phyloP scores from a whole-genome alignment of 164 flowering plant genomes.

The Dillenia turbinata region DNA sequence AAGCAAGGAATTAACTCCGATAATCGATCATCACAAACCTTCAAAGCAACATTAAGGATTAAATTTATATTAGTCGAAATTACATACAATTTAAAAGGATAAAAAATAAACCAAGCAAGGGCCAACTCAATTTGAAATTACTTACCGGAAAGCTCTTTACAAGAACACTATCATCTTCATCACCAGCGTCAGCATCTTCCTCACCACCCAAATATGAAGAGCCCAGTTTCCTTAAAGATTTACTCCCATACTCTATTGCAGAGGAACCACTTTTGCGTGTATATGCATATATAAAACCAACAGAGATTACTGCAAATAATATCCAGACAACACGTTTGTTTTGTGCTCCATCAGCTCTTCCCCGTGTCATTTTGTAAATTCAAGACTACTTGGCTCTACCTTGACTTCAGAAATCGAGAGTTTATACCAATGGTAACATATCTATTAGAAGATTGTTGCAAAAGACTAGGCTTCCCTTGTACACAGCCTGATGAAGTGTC shows the following conservation, averaged over 20 bases:
- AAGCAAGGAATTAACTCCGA: slow-evolving; percentile 88
- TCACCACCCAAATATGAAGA: slow-evolving; percentile 75
- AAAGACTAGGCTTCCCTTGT: too few relatives aligned
- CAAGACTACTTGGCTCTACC: slow-evolving; percentile 2
- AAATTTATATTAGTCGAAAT: slow-evolving; percentile 7
- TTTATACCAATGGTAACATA: slow-evolving; percentile 6
- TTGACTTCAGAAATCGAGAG: slow-evolving; percentile 5
- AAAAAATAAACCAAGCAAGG: background rate
- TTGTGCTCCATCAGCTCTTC: slow-evolving; percentile 36
- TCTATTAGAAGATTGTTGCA: background rate
- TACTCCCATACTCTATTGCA: slow-evolving; percentile 67
- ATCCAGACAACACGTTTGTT: slow-evolving; percentile 58
- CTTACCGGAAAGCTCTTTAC: slow-evolving; percentile 90
- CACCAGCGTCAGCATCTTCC: slow-evolving; percentile 71
- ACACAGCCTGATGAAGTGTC: too few relatives aligned
- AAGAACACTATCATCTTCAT: slow-evolving; percentile 45
- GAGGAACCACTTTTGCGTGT: slow-evolving; percentile 54
- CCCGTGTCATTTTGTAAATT: slow-evolving; percentile 22
- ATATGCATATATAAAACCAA: slow-evolving; percentile 58
- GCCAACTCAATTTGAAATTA: slow-evolving; percentile 1
- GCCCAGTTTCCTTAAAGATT: slow-evolving; percentile 62
- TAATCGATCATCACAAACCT: slow-evolving; percentile 89
- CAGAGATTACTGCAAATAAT: slow-evolving; percentile 36
- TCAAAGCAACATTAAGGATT: slow-evolving; percentile 10
- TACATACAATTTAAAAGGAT: background rate